A percentile compares a stretch with the other conserved stretches of the same genome.
phyloP scores from a whole-genome alignment of 2,329 filamentous ascomycete genomes.

The Xylaria sp. region DNA sequence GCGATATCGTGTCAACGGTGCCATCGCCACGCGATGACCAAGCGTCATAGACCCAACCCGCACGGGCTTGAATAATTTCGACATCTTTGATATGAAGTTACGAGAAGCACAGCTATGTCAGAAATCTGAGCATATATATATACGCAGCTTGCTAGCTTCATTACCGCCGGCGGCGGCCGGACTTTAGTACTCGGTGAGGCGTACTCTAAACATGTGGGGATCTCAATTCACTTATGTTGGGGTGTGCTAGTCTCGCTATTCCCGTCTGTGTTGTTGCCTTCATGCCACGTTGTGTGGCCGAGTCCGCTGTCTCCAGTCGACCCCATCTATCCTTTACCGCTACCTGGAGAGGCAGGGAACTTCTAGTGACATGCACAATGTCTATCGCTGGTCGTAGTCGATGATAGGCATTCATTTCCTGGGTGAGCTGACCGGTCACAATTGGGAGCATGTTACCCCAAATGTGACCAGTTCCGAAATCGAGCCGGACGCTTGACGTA shows the following conservation, averaged over 20 bases:
- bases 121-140: background rate
- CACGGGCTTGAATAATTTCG: constrained; percentile 55
- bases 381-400: background rate
- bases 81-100: constrained; percentile 28
- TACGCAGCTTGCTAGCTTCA: background rate
- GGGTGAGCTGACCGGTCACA: background rate
- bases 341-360: background rate
- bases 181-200: background rate
- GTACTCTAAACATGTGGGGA: constrained; percentile 1
- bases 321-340: constrained; percentile 14
- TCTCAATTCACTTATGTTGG: background rate
- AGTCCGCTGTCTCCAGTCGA: constrained; percentile 14
- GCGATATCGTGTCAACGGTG: constrained; percentile 60
- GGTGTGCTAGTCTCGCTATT: background rate
- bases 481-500: background rate
- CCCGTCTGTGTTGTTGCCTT: constrained; percentile 1
- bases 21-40: constrained; percentile 59
- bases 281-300: constrained; percentile 3
- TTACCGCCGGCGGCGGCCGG: background rate
- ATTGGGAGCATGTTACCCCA: background rate
- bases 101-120: background rate
- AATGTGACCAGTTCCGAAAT: background rate
- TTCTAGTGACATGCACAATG: background rate
- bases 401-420: background rate
- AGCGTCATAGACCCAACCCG: constrained; percentile 55